Percentiles rank a stretch among this genome's conserved stretches.
These are phyloP conservation scores for Jackrogersella minutella DNA, from an alignment of 495 filamentous ascomycete genomes.

Conservation along the genomic window DNA sequence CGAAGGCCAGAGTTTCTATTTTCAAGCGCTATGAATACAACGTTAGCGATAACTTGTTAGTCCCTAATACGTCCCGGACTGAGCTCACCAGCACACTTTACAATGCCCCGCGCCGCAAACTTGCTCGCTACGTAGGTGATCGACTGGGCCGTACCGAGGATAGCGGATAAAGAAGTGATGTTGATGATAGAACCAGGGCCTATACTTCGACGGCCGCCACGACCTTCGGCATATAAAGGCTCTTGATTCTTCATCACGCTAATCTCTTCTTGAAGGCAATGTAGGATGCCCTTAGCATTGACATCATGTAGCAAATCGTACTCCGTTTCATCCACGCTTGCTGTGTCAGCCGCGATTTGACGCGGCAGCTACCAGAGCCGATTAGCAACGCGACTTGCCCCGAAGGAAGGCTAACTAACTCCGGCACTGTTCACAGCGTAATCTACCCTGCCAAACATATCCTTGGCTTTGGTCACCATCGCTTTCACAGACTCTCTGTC, in stretches of 20 bases:
- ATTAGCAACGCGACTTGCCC: no score
- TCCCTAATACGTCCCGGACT: no score
- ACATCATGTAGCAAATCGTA: constrained; percentile 34
- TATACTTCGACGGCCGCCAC: constrained; percentile 27
- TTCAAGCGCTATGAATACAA: constrained; percentile 43
- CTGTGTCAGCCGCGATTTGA: not conserved
- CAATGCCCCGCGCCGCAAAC: constrained; percentile 58
- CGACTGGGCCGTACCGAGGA: constrained; percentile 45
- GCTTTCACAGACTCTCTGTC: constrained; percentile 37
- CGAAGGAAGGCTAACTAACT: no score
- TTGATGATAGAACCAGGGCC: constrained; percentile 58
- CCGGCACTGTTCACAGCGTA: constrained; percentile 48
- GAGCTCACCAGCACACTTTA: constrained; percentile 50
- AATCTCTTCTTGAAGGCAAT: constrained; percentile 35
- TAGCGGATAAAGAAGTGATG: constrained; percentile 55
- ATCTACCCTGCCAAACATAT: constrained; percentile 45
- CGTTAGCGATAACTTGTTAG: no score
- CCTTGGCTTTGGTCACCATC: constrained; percentile 34
- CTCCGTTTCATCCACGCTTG: constrained; percentile 14
- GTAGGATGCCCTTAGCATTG: constrained; percentile 35
- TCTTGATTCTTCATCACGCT: constrained; percentile 40
- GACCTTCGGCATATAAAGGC: constrained; percentile 15
- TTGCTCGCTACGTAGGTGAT: constrained; percentile 58
- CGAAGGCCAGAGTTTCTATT: constrained; percentile 44
- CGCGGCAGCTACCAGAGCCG: no score